Evolutionary conservation across 2,329 filamentous ascomycete species (phyloP), one percentile per base, ranked within the genome.

Genomic region (Aspergillus brasiliensis): DNA sequence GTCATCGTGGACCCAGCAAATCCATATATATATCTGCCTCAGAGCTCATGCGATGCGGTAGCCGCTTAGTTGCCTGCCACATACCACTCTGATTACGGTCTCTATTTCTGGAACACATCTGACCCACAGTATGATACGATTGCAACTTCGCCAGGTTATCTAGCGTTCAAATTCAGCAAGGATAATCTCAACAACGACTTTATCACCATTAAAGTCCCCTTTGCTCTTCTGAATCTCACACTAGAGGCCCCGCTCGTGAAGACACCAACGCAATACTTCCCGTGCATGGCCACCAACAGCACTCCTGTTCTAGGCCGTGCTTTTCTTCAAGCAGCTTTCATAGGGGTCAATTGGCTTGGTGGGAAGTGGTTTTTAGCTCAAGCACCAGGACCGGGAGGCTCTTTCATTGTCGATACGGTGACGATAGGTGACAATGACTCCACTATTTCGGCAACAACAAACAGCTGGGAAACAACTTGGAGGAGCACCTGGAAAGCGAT

Each of bases 1-100:
- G 77, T 42, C 49, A 65, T 21, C 68, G 75, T 11, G 60, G 67
- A 58, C 73, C 73, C 15, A 57, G 60, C 15, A 55, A 57, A 65
- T 7, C 77, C 78, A 0, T 80, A 79, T 56, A 61, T 81, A n/a
- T 70, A 73, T 8, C 68, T 80, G 1, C 77, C 78, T 1, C 68
- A 72, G 40, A 73, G 73, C 17, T 76, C 77, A 5, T 80, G 78
- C 65, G 75, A 78, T 37, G 70, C 69, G 11, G 74, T 80, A 34
- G 71, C 77, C 7, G 51, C 61, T 0, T 48, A 76, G 25, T 67
- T 81, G 10, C 78, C 77, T 0, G 72, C 80, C 66, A 57, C 56
- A 1, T 62, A 60, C 44, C 27, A 65, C 13, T 6, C 54, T 0
- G 56, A 59, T 15, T 51, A 58, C 8, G 57, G 56, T 37, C 59